Conservation (phyloP, 2,329 filamentous ascomycete species). For the Trichoderma sp. region DNA sequence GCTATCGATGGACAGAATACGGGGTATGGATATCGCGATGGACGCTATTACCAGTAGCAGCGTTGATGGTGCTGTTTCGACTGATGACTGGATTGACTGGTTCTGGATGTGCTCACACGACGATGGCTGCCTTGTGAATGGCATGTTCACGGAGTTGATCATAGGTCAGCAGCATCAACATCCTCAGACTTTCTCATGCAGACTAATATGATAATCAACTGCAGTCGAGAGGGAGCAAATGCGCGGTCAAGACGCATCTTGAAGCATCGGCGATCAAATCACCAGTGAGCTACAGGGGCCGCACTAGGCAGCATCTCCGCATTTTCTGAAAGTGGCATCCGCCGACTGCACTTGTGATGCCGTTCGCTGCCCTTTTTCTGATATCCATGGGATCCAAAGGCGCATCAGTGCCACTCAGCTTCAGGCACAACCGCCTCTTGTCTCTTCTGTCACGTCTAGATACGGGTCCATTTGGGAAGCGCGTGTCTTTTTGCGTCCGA, state of each 20-base stretch:
- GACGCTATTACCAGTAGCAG: neutral
- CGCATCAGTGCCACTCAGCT: neutral
- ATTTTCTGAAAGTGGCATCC: conserved; percentile 6
- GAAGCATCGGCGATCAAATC: neutral
- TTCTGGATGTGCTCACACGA: neutral
- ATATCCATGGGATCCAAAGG: no score
- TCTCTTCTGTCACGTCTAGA: neutral
- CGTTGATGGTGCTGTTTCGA: neutral
- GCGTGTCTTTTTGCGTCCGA: neutral
- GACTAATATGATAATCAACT: neutral
- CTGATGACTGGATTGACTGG: neutral
- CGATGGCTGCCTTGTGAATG: neutral
- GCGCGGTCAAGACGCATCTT: neutral
- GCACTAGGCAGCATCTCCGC: conserved; percentile 13
- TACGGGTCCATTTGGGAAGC: neutral
- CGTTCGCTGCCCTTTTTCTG: neutral
- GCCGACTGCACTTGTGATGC: conserved; percentile 7
- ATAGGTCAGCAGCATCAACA: neutral
- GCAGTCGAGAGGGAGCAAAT: neutral
- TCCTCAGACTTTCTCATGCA: neutral
- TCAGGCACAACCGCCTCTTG: neutral
- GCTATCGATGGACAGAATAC: conserved; percentile 3
- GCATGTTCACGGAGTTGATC: neutral
- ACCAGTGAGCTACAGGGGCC: neutral
- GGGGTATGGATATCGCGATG: neutral